phyloP scores from a whole-genome alignment of 306 rosid species.

The Rosa multiflora region DNA sequence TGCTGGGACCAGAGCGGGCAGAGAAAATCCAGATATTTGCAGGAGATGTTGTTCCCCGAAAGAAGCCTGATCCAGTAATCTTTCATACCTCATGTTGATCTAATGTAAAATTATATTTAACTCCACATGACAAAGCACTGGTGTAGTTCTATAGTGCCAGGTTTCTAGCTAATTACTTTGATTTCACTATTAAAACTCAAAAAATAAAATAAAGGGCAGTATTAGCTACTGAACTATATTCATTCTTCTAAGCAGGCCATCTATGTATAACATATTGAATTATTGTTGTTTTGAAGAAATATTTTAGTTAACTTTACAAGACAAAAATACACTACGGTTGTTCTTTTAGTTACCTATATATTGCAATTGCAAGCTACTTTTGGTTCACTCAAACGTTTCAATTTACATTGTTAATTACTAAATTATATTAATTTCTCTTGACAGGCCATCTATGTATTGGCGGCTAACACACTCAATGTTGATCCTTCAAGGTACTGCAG shows the following conservation, averaged over 20 bases:
- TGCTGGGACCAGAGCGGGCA: constrained; percentile 87
- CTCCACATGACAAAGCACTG: not conserved
- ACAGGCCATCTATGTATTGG: no score
- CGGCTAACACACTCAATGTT: no score
- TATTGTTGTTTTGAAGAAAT: not conserved
- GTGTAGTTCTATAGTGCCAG: not conserved
- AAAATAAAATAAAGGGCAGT: not conserved
- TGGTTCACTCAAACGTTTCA: no score
- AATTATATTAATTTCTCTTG: no score
- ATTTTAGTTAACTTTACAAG: not conserved
- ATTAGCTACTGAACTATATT: constrained; percentile 16
- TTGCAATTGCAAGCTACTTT: not conserved
- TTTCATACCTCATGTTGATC: constrained; percentile 22
- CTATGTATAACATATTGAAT: constrained; percentile 32
- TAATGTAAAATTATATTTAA: not conserved
- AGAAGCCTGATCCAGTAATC: constrained; percentile 97
- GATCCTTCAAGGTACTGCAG: no score
- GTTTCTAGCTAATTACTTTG: not conserved
- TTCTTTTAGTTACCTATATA: not conserved
- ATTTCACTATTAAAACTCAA: not conserved
- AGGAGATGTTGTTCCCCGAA: constrained; percentile 96
- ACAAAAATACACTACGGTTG: not conserved
- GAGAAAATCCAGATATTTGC: constrained; percentile 91
- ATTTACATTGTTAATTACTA: no score
- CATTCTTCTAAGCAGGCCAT: constrained; percentile 67